phyloP scores from a whole-genome alignment of 495 filamentous ascomycete species.

The Neurospora tetrasperma region DNA sequence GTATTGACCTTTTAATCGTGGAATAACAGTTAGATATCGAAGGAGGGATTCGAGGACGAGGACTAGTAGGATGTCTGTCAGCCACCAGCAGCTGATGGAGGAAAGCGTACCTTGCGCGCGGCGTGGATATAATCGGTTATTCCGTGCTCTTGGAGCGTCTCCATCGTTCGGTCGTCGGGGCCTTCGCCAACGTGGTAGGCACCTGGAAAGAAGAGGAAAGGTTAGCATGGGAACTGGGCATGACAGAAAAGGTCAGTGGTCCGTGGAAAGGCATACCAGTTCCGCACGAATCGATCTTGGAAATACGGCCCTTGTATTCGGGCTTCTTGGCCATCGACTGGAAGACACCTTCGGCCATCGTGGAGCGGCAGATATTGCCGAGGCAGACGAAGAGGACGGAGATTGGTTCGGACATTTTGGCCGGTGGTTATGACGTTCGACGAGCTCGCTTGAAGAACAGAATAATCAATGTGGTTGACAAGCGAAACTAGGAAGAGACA shows the following conservation, averaged over 20 bases:
- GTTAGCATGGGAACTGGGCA: neutral
- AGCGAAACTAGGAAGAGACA: neutral
- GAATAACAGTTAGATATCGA: too few species aligned
- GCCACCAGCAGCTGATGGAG: neutral
- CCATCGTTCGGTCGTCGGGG: slow-evolving; percentile 78
- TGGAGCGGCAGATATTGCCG: slow-evolving; percentile 90
- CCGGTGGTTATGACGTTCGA: neutral
- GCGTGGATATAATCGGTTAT: slow-evolving; percentile 67
- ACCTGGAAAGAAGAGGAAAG: slow-evolving; percentile 20
- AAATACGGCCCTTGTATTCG: slow-evolving; percentile 47
- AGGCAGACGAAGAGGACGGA: slow-evolving; percentile 93
- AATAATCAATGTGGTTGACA: neutral
- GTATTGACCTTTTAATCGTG: slow-evolving; percentile 15
- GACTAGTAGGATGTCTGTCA: neutral
- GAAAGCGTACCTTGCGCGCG: slow-evolving; percentile 55
- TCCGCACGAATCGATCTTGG: slow-evolving; percentile 75
- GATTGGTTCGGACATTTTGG: slow-evolving; percentile 30
- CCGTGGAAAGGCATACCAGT: slow-evolving; percentile 34
- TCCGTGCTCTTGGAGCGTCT: slow-evolving; percentile 61
- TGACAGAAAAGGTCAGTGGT: too few species aligned
- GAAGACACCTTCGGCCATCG: slow-evolving; percentile 96
- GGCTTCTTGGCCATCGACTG: slow-evolving; percentile 51
- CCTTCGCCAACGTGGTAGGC: slow-evolving; percentile 66
- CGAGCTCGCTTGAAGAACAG: neutral
- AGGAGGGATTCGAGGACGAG: neutral